phyloP scores from a whole-genome alignment of 208 protist species.

The Leishmania aethiopica region DNA sequence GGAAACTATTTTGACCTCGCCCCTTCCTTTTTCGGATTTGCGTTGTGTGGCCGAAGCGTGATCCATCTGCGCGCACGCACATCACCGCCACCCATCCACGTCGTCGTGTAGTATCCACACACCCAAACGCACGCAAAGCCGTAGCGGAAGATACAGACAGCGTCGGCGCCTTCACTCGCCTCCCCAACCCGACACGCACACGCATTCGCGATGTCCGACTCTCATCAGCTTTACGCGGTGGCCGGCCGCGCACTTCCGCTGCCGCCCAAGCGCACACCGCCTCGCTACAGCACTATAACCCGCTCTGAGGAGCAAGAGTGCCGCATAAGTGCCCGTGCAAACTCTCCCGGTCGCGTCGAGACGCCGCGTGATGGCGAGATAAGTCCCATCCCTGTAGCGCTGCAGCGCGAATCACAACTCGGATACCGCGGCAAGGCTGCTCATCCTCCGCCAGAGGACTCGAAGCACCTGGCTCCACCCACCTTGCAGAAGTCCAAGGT shows the following conservation, averaged over 20 bases:
- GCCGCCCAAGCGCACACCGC: constrained; percentile 56
- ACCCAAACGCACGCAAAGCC: not conserved
- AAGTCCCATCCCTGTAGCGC: constrained; percentile 8
- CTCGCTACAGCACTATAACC: constrained; percentile 53
- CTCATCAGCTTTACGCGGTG: constrained; percentile 43
- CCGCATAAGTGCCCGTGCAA: constrained; percentile 9
- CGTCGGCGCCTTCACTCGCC: not conserved
- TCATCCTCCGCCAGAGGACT: not conserved
- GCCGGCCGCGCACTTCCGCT: constrained; percentile 59
- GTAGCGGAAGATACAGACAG: not conserved
- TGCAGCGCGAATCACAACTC: constrained; percentile 30
- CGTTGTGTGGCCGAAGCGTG: not conserved
- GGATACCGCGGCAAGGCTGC: constrained; percentile 10
- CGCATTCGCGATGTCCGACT: constrained; percentile 42
- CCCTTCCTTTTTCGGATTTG: not conserved
- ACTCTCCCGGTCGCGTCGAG: constrained; percentile 12
- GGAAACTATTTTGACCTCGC: not conserved
- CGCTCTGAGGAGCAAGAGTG: constrained; percentile 38
- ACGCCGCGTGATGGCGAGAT: constrained; percentile 17
- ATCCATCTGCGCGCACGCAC: not conserved
- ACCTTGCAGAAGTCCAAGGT: constrained; percentile 1
- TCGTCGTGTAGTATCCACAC: not conserved
- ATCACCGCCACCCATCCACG: not conserved
- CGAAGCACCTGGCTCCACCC: not conserved
- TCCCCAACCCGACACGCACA: not conserved